A percentile compares a stretch with the other conserved stretches of the same genome.
phyloP scores from a whole-genome alignment of 192 early-diverging fungal species.

The Tieghemiomyces parasiticus region DNA sequence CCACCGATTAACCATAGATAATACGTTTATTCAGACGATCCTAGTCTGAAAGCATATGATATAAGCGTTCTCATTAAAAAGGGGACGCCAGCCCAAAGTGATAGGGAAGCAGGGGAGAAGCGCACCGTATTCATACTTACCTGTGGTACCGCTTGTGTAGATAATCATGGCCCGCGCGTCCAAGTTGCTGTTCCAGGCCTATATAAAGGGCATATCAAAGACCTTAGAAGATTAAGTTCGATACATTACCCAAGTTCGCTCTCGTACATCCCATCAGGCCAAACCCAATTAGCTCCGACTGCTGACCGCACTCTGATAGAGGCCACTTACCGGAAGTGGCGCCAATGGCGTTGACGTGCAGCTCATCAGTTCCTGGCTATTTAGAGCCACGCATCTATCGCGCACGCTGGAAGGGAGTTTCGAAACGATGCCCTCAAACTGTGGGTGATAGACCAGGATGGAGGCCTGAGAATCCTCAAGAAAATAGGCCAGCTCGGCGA shows the following conservation, averaged over 20 bases:
- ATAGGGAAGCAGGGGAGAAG: too few relatives aligned
- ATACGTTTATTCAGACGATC: too few relatives aligned
- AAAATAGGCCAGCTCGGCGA: conserved; percentile 59
- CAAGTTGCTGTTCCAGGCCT: not conserved
- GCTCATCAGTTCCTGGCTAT: not conserved
- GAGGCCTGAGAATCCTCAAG: conserved; percentile 46
- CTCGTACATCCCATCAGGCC: not conserved
- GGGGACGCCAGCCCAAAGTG: too few relatives aligned
- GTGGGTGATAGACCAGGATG: conserved; percentile 42
- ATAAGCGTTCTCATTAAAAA: too few relatives aligned
- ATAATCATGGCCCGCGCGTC: conserved; percentile 46
- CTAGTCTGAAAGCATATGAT: too few relatives aligned
- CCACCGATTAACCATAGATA: too few relatives aligned
- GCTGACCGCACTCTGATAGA: not conserved
- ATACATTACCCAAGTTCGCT: not conserved
- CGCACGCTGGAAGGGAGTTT: not conserved
- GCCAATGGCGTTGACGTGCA: not conserved
- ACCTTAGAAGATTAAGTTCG: not conserved
- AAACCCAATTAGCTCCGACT: not conserved
- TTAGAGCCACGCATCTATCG: not conserved
- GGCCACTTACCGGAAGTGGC: too few relatives aligned
- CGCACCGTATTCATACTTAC: too few relatives aligned
- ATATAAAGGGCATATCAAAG: not conserved
- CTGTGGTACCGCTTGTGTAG: conserved; percentile 60
- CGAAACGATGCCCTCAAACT: conserved; percentile 15